Evolutionary conservation across 2,329 filamentous ascomycete genomes (phyloP).

Genomic region (Cordyceps cicadae): DNA sequence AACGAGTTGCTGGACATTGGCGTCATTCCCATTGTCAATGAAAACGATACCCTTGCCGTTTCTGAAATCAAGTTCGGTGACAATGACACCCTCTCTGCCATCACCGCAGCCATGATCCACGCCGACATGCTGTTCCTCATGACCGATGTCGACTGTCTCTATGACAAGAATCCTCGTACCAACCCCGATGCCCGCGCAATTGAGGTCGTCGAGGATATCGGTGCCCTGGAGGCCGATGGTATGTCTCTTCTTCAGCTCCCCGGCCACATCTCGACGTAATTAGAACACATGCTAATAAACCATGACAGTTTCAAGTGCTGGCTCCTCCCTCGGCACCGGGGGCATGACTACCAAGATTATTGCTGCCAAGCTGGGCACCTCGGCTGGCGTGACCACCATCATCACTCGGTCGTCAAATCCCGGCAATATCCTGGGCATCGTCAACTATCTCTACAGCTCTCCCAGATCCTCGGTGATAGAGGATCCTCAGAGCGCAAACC

Average conservation of each 20-base stretch:
- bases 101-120: slow-evolving; percentile 94
- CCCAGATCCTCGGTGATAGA: slow-evolving; percentile 13
- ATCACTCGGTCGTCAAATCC: slow-evolving; percentile 93
- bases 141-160: slow-evolving; percentile 97
- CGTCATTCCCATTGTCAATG: slow-evolving; percentile 96
- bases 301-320: slow-evolving; percentile 67
- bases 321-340: slow-evolving; percentile 82
- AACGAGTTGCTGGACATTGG: slow-evolving; percentile 85
- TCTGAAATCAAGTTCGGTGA: slow-evolving; percentile 99
- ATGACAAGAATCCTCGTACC: slow-evolving; percentile 87
- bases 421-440: slow-evolving; percentile 82
- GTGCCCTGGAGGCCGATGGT: slow-evolving; percentile 72
- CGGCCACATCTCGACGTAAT: background rate
- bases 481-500: slow-evolving; percentile 25
- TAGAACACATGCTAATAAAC: slow-evolving; percentile 14
- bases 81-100: slow-evolving; percentile 94
- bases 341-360: slow-evolving; percentile 98
- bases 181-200: slow-evolving; percentile 83
- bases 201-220: slow-evolving; percentile 85
- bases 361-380: slow-evolving; percentile 83
- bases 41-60: slow-evolving; percentile 94
- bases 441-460: slow-evolving; percentile 61
- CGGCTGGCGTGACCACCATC: slow-evolving; percentile 89
- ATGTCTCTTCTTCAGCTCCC: slow-evolving; percentile 15
- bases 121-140: slow-evolving; percentile 95